These are phyloP conservation scores for Kwoniella heveanensis DNA, from an alignment of 768 basidiomycete species.

Conservation along the genomic window DNA sequence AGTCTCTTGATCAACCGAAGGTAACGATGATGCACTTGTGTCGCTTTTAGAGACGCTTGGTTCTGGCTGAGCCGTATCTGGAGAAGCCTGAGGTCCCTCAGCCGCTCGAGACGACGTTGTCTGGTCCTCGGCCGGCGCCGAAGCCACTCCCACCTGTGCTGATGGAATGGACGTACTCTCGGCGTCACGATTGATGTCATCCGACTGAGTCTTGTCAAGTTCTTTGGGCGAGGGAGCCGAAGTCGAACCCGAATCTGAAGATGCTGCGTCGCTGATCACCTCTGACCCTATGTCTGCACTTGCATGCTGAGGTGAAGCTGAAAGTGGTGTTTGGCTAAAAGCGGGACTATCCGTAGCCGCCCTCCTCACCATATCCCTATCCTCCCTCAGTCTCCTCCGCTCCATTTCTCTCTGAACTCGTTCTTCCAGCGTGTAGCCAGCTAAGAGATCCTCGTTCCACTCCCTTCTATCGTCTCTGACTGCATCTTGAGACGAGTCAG, in stretches of 20 bases:
- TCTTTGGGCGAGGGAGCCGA: too few relatives aligned
- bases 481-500: neutral
- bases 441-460: slow-evolving; percentile 51
- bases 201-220: neutral
- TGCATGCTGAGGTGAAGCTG: too few relatives aligned
- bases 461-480: slow-evolving; percentile 40
- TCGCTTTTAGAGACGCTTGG: neutral
- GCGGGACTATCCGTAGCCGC: neutral
- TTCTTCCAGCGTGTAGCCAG: slow-evolving; percentile 47
- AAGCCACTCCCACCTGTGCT: neutral
- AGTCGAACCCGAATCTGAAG: too few relatives aligned
- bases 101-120: neutral
- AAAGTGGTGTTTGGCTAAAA: neutral
- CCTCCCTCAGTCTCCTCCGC: slow-evolving; percentile 28
- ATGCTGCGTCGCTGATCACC: too few relatives aligned
- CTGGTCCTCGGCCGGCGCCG: neutral
- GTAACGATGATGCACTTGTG: neutral
- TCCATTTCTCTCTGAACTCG: slow-evolving; percentile 41
- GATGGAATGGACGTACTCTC: too few relatives aligned
- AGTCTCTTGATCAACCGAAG: neutral
- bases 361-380: neutral
- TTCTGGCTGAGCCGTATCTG: neutral
- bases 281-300: too few relatives aligned
- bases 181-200: too few relatives aligned
- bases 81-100: neutral